Conservation (phyloP, 176 grass and related monocot genomes). For the Cenchrus purpureus region DNA sequence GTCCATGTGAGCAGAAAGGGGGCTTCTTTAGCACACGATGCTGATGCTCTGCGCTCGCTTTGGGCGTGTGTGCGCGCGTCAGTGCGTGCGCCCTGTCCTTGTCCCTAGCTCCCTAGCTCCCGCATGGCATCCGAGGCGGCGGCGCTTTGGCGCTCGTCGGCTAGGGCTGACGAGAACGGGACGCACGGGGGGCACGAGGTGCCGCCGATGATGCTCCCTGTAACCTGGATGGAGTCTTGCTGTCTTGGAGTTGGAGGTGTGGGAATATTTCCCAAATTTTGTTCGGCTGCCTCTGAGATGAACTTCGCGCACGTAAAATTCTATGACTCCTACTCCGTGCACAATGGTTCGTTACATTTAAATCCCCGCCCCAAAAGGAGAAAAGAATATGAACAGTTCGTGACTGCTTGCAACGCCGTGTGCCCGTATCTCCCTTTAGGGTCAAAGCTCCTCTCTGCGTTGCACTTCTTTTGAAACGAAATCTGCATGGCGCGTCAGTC, state of each 20-base stretch:
- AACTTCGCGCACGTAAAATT: background rate
- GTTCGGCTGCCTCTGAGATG: background rate
- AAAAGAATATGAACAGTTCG: background rate
- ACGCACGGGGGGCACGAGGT: background rate
- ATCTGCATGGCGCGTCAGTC: slow-evolving; percentile 25
- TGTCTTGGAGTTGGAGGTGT: background rate
- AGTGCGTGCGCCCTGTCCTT: slow-evolving; percentile 31
- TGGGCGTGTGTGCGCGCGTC: slow-evolving; percentile 41
- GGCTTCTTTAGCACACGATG: slow-evolving; percentile 67
- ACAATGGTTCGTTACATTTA: background rate
- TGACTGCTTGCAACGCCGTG: background rate
- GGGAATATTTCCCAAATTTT: background rate
- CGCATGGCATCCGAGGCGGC: slow-evolving; percentile 56
- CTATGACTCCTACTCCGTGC: background rate
- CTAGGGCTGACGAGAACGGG: slow-evolving; percentile 30
- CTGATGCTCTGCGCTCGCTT: slow-evolving; percentile 56
- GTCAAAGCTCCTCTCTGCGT: slow-evolving; percentile 34
- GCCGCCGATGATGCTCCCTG: background rate
- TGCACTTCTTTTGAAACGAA: slow-evolving; percentile 30
- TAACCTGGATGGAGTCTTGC: background rate
- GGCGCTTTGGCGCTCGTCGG: slow-evolving; percentile 15
- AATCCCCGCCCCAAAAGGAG: no score
- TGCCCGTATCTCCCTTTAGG: background rate
- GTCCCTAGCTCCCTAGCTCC: slow-evolving; percentile 38
- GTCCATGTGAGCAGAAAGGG: slow-evolving; percentile 56